These are phyloP conservation scores for Thinopyrum elongatum DNA, from an alignment of 176 grass and related monocot species.

Conservation along the genomic window DNA sequence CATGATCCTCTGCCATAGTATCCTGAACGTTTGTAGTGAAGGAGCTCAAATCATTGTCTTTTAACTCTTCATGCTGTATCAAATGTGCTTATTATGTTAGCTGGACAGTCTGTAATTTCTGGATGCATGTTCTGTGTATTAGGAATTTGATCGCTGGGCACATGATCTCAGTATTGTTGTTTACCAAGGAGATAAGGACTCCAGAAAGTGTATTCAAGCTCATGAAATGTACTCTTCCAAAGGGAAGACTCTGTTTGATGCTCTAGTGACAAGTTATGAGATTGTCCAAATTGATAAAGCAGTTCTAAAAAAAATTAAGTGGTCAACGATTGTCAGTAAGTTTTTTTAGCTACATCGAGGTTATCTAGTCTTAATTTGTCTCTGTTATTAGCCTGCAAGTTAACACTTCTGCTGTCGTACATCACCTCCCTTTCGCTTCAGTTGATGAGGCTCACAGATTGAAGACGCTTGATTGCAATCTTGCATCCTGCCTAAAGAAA, in stretches of 20 bases:
- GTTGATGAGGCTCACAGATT: constrained; percentile 84
- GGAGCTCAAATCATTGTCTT: neutral
- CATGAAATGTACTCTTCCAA: constrained; percentile 73
- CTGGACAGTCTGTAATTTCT: neutral
- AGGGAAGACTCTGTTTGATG: constrained; percentile 56
- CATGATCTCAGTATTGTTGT: constrained; percentile 56
- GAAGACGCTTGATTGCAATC: constrained; percentile 72
- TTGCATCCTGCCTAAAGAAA: constrained; percentile 45
- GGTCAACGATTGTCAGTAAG: constrained; percentile 71
- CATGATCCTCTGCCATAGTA: neutral
- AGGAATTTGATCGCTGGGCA: constrained; percentile 67
- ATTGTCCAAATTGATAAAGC: constrained; percentile 56
- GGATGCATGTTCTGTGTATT: neutral
- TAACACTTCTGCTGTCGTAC: neutral
- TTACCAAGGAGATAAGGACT: constrained; percentile 70
- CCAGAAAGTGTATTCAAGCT: constrained; percentile 48
- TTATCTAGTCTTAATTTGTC: neutral
- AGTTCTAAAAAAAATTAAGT: constrained; percentile 56
- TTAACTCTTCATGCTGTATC: neutral
- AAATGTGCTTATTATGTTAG: neutral
- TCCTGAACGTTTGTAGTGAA: neutral
- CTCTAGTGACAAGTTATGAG: constrained; percentile 72
- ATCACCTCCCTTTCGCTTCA: constrained; percentile 19
- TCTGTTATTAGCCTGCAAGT: constrained; percentile 19
- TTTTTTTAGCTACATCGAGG: neutral